phyloP scores from a whole-genome alignment of 2,329 filamentous ascomycete species.

The Helotiales sp. region DNA sequence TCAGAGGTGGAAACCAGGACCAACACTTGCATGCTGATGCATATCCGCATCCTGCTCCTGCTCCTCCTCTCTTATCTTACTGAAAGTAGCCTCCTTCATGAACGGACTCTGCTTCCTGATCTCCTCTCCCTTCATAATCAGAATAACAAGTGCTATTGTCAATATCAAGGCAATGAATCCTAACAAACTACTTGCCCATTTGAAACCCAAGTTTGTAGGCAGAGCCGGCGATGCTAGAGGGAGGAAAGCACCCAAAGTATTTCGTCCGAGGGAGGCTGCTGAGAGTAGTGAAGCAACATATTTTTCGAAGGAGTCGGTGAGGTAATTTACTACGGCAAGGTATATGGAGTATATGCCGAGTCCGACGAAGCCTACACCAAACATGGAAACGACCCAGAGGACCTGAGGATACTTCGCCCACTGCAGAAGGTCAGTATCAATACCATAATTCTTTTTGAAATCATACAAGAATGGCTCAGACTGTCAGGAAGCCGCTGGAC shows the following conservation, averaged over 20 bases:
- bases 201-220: slow-evolving; percentile 40
- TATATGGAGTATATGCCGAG: slow-evolving; percentile 52
- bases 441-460: too few relatives aligned
- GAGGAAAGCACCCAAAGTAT: slow-evolving; percentile 45
- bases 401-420: slow-evolving; percentile 53
- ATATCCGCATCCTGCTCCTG: too few relatives aligned
- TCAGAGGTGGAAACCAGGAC: too few relatives aligned
- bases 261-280: slow-evolving; percentile 43
- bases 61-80: not conserved
- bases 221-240: slow-evolving; percentile 38
- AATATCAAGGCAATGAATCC: slow-evolving; percentile 40
- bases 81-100: slow-evolving; percentile 32
- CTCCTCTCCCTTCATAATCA: slow-evolving; percentile 39
- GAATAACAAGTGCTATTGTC: slow-evolving; percentile 39
- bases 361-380: slow-evolving; percentile 45
- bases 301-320: slow-evolving; percentile 53
- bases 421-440: too few relatives aligned
- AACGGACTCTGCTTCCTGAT: slow-evolving; percentile 42
- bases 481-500: too few relatives aligned
- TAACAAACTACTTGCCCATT: slow-evolving; percentile 44
- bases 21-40: too few relatives aligned
- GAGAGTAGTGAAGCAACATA: slow-evolving; percentile 61
- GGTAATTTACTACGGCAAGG: slow-evolving; percentile 59
- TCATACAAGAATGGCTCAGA: too few relatives aligned
- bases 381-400: slow-evolving; percentile 53